Evolutionary conservation across 2,329 filamentous ascomycete species (phyloP).

Genomic region (Aspergillus cejpii): DNA sequence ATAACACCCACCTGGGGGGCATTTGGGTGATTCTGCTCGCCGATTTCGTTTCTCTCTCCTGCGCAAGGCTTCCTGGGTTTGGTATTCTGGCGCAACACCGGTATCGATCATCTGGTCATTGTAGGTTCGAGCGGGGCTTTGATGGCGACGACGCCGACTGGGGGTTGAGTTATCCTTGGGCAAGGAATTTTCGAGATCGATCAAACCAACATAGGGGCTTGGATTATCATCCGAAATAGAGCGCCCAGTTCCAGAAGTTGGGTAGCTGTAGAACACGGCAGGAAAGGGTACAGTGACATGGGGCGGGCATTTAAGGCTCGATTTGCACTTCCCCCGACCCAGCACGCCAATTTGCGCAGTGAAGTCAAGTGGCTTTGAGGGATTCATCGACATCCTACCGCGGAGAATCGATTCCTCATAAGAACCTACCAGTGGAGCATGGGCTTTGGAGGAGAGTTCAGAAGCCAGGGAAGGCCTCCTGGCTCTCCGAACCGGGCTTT

Average conservation of each 20-base stretch:
- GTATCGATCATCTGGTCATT: slow-evolving; percentile 13
- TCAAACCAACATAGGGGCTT: slow-evolving; percentile 89
- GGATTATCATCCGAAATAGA: slow-evolving; percentile 72
- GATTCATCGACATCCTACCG: slow-evolving; percentile 92
- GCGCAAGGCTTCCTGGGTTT: slow-evolving; percentile 35
- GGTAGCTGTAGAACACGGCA: slow-evolving; percentile 93
- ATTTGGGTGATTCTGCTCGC: slow-evolving; percentile 54
- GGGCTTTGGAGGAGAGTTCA: slow-evolving; percentile 70
- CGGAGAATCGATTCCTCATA: slow-evolving; percentile 95
- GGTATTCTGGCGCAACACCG: slow-evolving; percentile 6
- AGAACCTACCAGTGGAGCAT: slow-evolving; percentile 93
- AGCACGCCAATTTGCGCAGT: slow-evolving; percentile 91
- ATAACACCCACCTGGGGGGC: slow-evolving; percentile 81
- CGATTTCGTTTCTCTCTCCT: slow-evolving; percentile 54
- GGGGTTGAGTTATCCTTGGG: slow-evolving; percentile 41
- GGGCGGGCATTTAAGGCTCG: slow-evolving; percentile 74
- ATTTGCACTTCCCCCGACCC: slow-evolving; percentile 80
- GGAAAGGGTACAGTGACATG: slow-evolving; percentile 89
- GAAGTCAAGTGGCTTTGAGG: slow-evolving; percentile 87
- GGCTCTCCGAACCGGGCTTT: slow-evolving; percentile 35
- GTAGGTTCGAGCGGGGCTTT: slow-evolving; percentile 20
- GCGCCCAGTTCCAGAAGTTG: slow-evolving; percentile 56
- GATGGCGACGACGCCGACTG: slow-evolving; percentile 37
- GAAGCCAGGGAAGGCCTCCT: slow-evolving; percentile 64
- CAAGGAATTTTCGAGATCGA: slow-evolving; percentile 81